Percentiles rank a stretch among this genome's conserved stretches.
These are phyloP conservation scores for Macrolepiota fuliginosa DNA, from an alignment of 768 basidiomycete species.

Conservation along the genomic window DNA sequence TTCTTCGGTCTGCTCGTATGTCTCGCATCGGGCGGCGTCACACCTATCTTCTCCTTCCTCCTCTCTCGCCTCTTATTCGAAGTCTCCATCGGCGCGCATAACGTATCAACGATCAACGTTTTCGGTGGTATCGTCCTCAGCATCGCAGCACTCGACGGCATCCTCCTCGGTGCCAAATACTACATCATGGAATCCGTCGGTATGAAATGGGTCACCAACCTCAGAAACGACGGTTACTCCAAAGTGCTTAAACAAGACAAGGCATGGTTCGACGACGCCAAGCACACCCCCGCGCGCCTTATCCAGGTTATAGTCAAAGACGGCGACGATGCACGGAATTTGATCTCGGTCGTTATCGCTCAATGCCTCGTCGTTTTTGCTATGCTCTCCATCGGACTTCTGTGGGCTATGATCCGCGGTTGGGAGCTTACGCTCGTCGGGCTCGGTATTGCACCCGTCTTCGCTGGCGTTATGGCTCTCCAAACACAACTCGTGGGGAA, in stretches of 20 bases:
- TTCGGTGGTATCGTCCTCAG: constrained; percentile 74
- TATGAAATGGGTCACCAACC: constrained; percentile 67
- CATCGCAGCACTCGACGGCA: constrained; percentile 73
- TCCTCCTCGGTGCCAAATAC: constrained; percentile 74
- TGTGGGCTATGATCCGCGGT: constrained; percentile 85
- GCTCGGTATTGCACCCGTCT: constrained; percentile 82
- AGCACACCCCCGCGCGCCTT: constrained; percentile 57
- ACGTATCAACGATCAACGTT: constrained; percentile 58
- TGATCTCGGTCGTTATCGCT: constrained; percentile 71
- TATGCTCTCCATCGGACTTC: constrained; percentile 81
- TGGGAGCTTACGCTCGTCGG: constrained; percentile 96
- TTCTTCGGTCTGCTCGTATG: constrained; percentile 69
- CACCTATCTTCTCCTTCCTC: constrained; percentile 89
- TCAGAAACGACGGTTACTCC: constrained; percentile 57
- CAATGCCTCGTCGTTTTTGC: constrained; percentile 71
- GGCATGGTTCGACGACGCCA: constrained; percentile 75
- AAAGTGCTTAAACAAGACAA: constrained; percentile 79
- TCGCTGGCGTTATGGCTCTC: constrained; percentile 68
- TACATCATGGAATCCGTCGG: constrained; percentile 75
- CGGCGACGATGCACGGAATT: constrained; percentile 78
- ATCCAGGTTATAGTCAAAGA: constrained; percentile 84
- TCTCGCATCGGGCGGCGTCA: constrained; percentile 76
- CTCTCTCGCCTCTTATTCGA: constrained; percentile 79
- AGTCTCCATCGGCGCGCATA: constrained; percentile 67
- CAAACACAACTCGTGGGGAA: constrained; percentile 72